phyloP scores from a whole-genome alignment of 441 rosid genomes.

The Pelargonium cotyledonis region DNA sequence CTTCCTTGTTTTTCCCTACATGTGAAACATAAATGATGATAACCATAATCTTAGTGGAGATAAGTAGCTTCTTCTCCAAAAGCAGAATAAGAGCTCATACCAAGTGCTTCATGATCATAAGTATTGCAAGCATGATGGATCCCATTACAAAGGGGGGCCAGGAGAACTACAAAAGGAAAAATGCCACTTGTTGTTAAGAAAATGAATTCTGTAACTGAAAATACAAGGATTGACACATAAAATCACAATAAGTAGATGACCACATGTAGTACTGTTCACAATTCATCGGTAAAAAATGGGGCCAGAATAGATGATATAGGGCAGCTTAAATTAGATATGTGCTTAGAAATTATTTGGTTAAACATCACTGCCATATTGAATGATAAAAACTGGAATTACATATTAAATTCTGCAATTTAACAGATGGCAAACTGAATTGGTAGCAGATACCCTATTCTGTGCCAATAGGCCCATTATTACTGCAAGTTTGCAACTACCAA shows the following conservation, averaged over 20 bases:
- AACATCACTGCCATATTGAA: not conserved
- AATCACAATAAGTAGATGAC: constrained; percentile 7
- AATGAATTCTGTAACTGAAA: constrained; percentile 33
- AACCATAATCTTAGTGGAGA: not conserved
- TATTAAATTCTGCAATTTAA: not conserved
- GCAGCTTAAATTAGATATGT: not conserved
- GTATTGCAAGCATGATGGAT: constrained; percentile 63
- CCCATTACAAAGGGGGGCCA: constrained; percentile 99
- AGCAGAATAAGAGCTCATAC: constrained; percentile 32
- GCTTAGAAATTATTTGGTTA: not conserved
- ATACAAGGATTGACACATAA: constrained; percentile 18
- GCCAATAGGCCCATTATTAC: not conserved
- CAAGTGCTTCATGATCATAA: constrained; percentile 85
- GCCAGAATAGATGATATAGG: constrained; percentile 6
- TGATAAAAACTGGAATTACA: constrained; percentile 6
- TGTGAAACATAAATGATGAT: constrained; percentile 19
- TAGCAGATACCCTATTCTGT: not conserved
- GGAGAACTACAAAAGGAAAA: constrained; percentile 81
- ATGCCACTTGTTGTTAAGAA: constrained; percentile 47
- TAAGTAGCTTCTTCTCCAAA: constrained; percentile 3
- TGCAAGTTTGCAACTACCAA: not conserved
- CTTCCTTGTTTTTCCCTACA: constrained; percentile 87
- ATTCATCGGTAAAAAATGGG: constrained; percentile 11
- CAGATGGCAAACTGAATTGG: not conserved
- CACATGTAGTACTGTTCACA: constrained; percentile 2